Base-by-base conservation (phyloP, 371 early-diverging fungal genomes). In the Syncephalastrum monosporum region DNA sequence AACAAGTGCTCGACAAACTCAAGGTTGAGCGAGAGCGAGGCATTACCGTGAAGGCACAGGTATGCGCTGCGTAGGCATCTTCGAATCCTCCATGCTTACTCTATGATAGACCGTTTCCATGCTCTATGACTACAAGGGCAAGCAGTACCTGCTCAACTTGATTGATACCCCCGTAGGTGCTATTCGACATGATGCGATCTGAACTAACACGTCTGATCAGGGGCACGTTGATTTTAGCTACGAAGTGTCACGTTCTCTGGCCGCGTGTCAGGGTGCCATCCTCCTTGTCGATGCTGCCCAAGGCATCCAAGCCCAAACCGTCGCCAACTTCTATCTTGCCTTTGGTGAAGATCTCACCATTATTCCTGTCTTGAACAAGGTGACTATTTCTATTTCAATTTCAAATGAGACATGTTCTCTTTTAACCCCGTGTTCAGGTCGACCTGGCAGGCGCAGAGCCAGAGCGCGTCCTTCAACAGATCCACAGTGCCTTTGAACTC, bases 11-110 rank as follows among this genome's bases (percentile, higher is more conserved):
- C 27, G 98, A 98, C 64, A 97, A 94, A 71, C 82, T 98, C 4
- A 88, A 90, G 65, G 97, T 98, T 0, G 98, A 98, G 70, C 70
- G 95, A 8, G 95, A 96, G 65, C 82, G 98, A 29, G 98, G 98
- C 16, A 97, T 98, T 54, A 97, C 97, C 5, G 96, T 98, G 45
- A 98, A 98, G 71, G 98, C 98, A 10, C 96, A 96, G 85, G 89
- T 88, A 72, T 25, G 50, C 19, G 42, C 15, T 1, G 25, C 38
- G 25, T 15, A 44, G 2, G 15, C 1, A 4, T 3, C 19, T 21
- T 33, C 19, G 33, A 15, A 3, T 24, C 38, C 41, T 12, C 59
- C 19, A 57, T 43, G 38, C 12, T 50, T 14, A 47, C 45, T 49
- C 53, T 5, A 69, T 8, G 3, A 10, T 33, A 93, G 89, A 89